Base-by-base conservation (phyloP, 202 grass and related monocot genomes). In the Sporobolus alterniflorus region DNA sequence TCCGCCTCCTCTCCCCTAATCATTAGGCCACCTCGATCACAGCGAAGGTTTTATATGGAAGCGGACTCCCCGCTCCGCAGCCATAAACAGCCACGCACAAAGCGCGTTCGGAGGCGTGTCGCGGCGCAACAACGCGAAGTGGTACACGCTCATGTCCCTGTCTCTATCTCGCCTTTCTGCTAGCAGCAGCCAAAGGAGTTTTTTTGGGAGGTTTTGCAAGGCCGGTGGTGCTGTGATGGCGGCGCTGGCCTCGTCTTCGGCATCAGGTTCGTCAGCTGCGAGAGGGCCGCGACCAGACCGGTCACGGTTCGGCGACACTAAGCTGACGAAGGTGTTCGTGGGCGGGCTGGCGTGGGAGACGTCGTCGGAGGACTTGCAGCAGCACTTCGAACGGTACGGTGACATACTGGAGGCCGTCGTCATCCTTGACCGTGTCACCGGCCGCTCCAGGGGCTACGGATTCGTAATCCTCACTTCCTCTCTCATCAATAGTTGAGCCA, bases 351-450 rank as follows among this genome's bases (percentile, higher is more conserved):
- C 96, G 25, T 98, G 96, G 96, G 90, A 98, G 87, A 98, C 85
- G 25, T 85, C 79, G 36, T 94, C 87, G 66, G 92, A 93, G 67
- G 93, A 89, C 11, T 87, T 98, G 18, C 93, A 84, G 22, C 79
- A 82, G 56, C 92, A 93, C 81, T 98, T 98, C 76, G 83, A 82
- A 79, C 91, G 77, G 46, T 98, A 89, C 91, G 96, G 96, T 52
- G 96, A 98, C 57, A 96, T 98, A 84, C 91, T 98, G 39, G 96
- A 98, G 83, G 96, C 96, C 69, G 93, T 98, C 43, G 84, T 98
- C 79, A 98, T 98, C 86, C 31, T 85, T 31, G 96, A 98, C 84
- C 88, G 85, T 60, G 30, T 66, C 87, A 96, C 96, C 61, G 89
- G 96, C 47, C 84, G 93, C 64, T 98, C 96, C 83, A 96, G 94